Percentiles rank a stretch among this genome's conserved stretches.
These are phyloP conservation scores for Neurospora sp. DNA, from an alignment of 495 filamentous ascomycete species.

Conservation along the genomic window DNA sequence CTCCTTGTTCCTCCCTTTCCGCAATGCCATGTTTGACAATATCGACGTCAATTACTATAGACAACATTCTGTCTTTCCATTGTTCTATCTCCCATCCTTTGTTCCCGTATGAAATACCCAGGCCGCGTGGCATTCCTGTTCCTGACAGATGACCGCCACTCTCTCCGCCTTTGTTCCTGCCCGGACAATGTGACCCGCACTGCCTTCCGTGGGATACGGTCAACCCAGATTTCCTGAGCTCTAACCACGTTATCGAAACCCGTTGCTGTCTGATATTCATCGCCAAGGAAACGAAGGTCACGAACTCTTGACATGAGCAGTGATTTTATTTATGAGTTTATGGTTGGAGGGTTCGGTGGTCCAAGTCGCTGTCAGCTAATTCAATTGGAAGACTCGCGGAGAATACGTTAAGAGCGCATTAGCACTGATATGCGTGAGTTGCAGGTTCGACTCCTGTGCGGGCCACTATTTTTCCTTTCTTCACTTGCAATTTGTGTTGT, in stretches of 20 bases:
- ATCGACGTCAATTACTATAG: background rate
- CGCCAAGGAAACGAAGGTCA: too few species aligned
- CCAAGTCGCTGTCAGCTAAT: too few species aligned
- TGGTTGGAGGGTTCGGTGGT: too few species aligned
- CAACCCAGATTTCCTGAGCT: background rate
- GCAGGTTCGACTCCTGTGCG: too few species aligned
- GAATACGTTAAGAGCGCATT: too few species aligned
- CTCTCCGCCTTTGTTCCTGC: background rate
- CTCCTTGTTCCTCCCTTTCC: background rate
- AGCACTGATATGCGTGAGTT: too few species aligned
- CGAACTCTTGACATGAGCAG: too few species aligned
- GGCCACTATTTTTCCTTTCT: too few species aligned
- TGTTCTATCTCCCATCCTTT: background rate
- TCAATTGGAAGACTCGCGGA: too few species aligned
- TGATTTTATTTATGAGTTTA: too few species aligned
- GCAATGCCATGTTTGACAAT: background rate
- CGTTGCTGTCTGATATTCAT: too few species aligned
- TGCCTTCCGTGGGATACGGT: background rate
- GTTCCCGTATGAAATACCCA: background rate
- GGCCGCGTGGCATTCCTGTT: background rate
- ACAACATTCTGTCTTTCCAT: background rate
- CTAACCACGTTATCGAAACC: background rate
- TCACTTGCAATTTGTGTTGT: too few species aligned
- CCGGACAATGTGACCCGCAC: background rate
- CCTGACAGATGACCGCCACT: background rate